Base-by-base conservation (phyloP, 306 rosid genomes). In the Pterocarpus santalinus region DNA sequence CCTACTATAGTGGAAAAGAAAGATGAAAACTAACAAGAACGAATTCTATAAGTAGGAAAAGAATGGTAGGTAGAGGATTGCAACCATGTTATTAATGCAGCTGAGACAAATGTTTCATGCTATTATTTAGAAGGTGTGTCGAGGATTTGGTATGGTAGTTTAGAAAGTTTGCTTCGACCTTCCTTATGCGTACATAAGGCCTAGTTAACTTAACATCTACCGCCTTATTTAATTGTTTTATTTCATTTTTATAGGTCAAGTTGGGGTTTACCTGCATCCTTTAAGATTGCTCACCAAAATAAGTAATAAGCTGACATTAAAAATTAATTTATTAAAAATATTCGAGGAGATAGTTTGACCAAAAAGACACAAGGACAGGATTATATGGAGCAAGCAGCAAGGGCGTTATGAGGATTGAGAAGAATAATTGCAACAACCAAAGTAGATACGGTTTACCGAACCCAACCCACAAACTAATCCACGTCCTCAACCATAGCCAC, bases 81-180 rank as follows among this genome's bases (percentile, higher is more conserved):
- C 46, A 5, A 6, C 36, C 32, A 3, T 12, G 56, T 47, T 35
- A 44, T 44, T 36, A 47, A 58, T 49, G 51, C 47, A 61, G 62
- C 46, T 30, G 8, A 14, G 73, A 68, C n/a, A 57, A 39, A 36
- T 49, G 53, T 72, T 76, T 47, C 28, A n/a, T 47, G 52, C 60
- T 55, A 80, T 70, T 70, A 73, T 74, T 78, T 75, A 62, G 72
- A 80, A 75, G 63, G 44, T 35, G 80, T 41, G 53, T 75, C 55
- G 84, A 71, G 72, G 69, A 74, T 81, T 86, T 81, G 92, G 90
- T 86, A 22, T 1, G 89, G 91, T 88, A 83, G 97, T 78, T 90
- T 75, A 84, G 92, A 85, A 90, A 81, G 39, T 55, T 63, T 41
- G 81, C 49, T 32, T 36, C 47, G 16, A 22, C 43, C 67, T 67